Evolutionary conservation across 176 grass and related monocot genomes (phyloP).

Genomic region (Avena eriantha): DNA sequence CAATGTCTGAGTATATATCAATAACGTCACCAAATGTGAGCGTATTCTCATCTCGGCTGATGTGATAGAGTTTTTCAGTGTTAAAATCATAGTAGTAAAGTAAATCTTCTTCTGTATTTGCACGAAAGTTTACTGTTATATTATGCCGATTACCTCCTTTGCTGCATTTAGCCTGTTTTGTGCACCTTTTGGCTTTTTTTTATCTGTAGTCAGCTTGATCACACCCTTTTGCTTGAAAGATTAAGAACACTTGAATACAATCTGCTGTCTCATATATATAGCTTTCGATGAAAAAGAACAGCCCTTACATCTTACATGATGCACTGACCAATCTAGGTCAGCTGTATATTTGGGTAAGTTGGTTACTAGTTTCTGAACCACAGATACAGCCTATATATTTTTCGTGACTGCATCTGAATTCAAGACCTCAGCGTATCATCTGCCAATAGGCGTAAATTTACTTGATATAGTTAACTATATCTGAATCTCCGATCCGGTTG

Average conservation of each 20-base stretch:
- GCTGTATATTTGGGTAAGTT: slow-evolving; percentile 2
- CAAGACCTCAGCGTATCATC: background rate
- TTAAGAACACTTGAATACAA: background rate
- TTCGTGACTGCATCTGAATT: slow-evolving; percentile 6
- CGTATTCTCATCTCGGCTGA: background rate
- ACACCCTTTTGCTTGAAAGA: background rate
- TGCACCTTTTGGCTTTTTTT: background rate
- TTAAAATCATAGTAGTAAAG: background rate
- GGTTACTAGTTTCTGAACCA: slow-evolving; percentile 33
- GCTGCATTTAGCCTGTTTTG: background rate
- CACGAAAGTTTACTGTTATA: background rate
- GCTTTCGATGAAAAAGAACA: background rate
- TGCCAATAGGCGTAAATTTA: background rate
- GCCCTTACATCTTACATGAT: slow-evolving; percentile 18
- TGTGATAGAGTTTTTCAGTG: background rate
- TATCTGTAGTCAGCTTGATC: background rate
- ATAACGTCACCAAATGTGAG: background rate
- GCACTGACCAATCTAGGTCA: slow-evolving; percentile 13
- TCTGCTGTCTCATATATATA: slow-evolving; percentile 4
- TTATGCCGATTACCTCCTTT: background rate
- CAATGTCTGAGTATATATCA: background rate
- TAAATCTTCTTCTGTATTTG: background rate
- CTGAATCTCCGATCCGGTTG: background rate
- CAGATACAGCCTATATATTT: background rate
- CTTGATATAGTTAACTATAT: background rate